Base-by-base conservation (phyloP, 139 green algal species). In the Ostreobium quekettii region DNA sequence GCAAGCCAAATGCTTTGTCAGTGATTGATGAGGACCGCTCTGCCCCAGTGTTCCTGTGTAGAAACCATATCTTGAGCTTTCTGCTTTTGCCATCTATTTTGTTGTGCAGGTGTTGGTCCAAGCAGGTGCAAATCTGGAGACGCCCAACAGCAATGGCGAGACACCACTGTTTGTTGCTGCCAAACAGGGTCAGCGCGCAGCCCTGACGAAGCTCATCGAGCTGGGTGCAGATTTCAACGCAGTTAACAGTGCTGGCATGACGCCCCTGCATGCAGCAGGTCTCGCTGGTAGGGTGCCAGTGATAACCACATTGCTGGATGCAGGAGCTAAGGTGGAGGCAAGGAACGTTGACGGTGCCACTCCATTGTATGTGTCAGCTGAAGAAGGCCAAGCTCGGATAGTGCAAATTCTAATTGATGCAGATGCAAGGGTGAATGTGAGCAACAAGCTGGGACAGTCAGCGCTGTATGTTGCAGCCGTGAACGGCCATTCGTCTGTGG, bases 401-500 rank as follows among this genome's bases (percentile, higher is more conserved):
- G 30, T 47, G 19, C 5, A 22, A 28, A n/a, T 66, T 5, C 32
- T 66, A 7, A 5, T 47, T 22, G 22, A 66, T 15, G 19, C 7
- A 32, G 59, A 30, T n/a, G 32, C 32, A n/a, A 28, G 11, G 11
- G 32, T 66, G 30, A 42, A 66, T 42, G 59, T 35, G 7, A 47
- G 29, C 6, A 66, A 66, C 24, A 6, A 47, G 19, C 28, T 47
- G 4, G 59, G 59, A 39, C 32, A 66, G 30, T 48, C 59, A 42
- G 22, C 59, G 7, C 32, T 66, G 28, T 66, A 47, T 19, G 59
- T 66, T 31, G 19, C 59, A 7, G 11, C 59, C 4, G 11, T 47
- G 32, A 47, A 66, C 5, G 59, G 59, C 28, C 59, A 66, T 31
- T 31, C 47, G 46, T 11, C 59, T 48, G 30, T 66, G 7, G 32